Conservation (phyloP, 768 basidiomycete species). For the Auriscalpium microsporum region DNA sequence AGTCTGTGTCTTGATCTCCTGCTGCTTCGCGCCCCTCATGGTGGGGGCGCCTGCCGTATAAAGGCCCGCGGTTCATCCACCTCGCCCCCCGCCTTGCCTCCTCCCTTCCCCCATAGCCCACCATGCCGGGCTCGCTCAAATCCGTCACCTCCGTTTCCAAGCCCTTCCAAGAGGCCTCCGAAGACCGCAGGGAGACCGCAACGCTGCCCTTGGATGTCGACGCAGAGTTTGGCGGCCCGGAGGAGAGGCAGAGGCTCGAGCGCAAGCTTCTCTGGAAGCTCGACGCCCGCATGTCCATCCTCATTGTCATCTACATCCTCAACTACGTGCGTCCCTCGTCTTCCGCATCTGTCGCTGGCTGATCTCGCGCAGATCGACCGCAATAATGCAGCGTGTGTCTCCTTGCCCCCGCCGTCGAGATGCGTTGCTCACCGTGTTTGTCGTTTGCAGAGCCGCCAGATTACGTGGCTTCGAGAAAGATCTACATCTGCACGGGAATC, state of each 20-base stretch:
- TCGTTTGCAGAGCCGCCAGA: conserved; percentile 49
- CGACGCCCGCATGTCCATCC: conserved; percentile 34
- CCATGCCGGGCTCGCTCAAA: neutral
- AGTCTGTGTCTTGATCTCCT: neutral
- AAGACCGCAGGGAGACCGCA: neutral
- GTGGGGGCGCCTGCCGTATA: neutral
- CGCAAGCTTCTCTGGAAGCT: conserved; percentile 35
- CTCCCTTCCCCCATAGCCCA: neutral
- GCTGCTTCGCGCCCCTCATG: neutral
- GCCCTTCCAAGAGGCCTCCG: neutral
- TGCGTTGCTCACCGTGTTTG: no score
- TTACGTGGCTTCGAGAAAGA: conserved; percentile 65
- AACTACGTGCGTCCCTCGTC: conserved; percentile 30
- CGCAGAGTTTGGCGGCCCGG: conserved; percentile 29
- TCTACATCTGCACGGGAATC: conserved; percentile 47
- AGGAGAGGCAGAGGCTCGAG: conserved; percentile 33
- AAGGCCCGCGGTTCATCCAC: neutral
- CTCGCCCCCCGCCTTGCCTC: neutral
- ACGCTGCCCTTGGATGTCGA: conserved; percentile 10
- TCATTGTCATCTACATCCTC: conserved; percentile 38
- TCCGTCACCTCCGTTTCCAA: neutral
- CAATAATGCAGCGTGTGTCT: conserved; percentile 54
- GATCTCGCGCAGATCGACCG: conserved; percentile 46
- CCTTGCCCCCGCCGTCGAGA: neutral
- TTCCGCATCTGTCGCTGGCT: conserved; percentile 1